Evolutionary conservation across 2,329 filamentous ascomycete genomes (phyloP), one percentile per base, ranked within the genome.

Genomic region (Acarospora socialis): DNA sequence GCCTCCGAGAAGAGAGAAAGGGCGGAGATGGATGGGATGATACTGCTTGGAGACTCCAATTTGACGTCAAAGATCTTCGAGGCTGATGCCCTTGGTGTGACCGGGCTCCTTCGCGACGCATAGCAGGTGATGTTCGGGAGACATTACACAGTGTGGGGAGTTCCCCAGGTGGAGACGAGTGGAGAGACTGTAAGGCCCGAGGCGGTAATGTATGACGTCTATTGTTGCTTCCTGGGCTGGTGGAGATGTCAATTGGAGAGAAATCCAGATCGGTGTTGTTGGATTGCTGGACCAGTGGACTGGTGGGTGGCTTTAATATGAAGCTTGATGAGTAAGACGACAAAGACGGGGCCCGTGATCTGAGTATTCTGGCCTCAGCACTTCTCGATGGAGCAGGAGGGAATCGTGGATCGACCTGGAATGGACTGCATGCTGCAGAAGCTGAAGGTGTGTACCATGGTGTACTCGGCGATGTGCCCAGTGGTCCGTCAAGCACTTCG

Each of bases 211-310:
- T 90, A 43, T 84, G 77, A 14, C 81, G 70, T 27, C 81, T 67
- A 10, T 66, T 66, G 27, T 53, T 57, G 35, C 59, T 63, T 18
- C 69, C 63, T 10, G 58, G 54, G 33, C 49, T 51, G 9, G 55
- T 49, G 21, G 56, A 52, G 21, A 70, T 60, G 28, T 72, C 61
- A 32, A 69, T 61, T 40, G 68, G 61, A 2, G 71, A 63, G 28
- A 78, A 62, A 36, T 82, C 75, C 14, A 78, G 49, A 43, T 90
- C 82, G 5, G 82, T 77, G 43, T 86, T 90, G 56, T 77, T 92
- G 47, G 83, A 74, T 24, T 84, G 83, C 47, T 94, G 77, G 1
- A 92, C 86, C 7, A 98, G 63, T 9, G 90, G 90, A 46, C 86
- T 95, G 2, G 90, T 95, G 0, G 90, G 87, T 2, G 81, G 73